A percentile compares a stretch with the other conserved stretches of the same genome.
Conservation (phyloP, 2,329 filamentous ascomycete species). For the Onygena corvina region DNA sequence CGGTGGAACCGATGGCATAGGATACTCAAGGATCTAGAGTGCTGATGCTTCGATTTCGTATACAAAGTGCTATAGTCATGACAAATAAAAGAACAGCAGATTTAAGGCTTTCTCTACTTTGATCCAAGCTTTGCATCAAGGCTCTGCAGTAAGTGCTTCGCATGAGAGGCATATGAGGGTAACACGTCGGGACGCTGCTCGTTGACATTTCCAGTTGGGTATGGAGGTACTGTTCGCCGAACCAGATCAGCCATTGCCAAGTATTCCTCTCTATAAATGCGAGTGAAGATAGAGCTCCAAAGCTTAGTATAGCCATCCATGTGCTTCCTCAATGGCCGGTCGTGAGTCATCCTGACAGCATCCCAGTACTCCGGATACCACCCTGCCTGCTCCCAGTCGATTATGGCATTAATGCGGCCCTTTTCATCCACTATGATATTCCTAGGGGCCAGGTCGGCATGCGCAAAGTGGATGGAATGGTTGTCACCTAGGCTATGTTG, state of each 20-base stretch:
- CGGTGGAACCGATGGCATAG: no score
- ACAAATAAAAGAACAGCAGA: no score
- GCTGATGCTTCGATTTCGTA: no score
- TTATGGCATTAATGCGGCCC: constrained; percentile 15
- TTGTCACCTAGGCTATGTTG: background rate
- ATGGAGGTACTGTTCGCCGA: background rate
- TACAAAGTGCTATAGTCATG: no score
- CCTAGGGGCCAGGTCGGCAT: constrained; percentile 15
- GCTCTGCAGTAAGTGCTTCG: background rate
- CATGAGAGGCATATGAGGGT: background rate
- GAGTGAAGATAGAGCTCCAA: background rate
- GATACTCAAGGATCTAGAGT: no score
- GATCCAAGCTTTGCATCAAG: no score
- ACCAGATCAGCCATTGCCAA: background rate
- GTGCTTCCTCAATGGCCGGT: background rate
- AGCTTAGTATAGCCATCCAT: background rate
- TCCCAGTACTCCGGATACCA: constrained; percentile 15
- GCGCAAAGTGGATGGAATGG: constrained; percentile 11
- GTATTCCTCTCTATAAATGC: background rate
- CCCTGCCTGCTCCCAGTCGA: constrained; percentile 18
- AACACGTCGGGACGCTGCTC: background rate
- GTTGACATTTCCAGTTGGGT: background rate
- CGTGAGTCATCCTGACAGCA: constrained; percentile 13
- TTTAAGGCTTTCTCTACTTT: no score
- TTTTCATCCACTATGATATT: constrained; percentile 16